Base-by-base conservation (phyloP, 768 basidiomycete genomes). In the Lentinula raphanica region DNA sequence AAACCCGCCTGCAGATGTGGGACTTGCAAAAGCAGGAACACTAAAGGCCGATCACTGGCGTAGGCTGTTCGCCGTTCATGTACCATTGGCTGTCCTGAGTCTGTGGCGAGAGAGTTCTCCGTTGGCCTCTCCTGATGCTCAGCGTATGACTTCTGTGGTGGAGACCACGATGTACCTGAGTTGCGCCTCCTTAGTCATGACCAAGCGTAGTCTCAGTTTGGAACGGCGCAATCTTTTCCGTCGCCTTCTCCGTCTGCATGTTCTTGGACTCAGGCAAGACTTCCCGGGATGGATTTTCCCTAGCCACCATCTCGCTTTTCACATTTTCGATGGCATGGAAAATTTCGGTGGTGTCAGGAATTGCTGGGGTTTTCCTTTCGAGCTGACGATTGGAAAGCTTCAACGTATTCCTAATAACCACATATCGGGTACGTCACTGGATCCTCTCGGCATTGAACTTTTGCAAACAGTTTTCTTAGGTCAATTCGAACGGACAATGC, bases 21-120 rank as follows among this genome's bases (percentile, higher is more conserved):
- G 64, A 7, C 19, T 25, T 6, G 23, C 49, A 2, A 15, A 13
- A 4, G 66, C 63, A 15, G 65, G 70, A 5, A 67, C 54, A 0
- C 48, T 71, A n/a, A 71, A 71, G 46, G 65, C 66, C 1, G 66
- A 69, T 6, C 29, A 71, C 29, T 71, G 69, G 67, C 13, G 59
- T 1, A 54, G 58, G 0, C 12, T 66, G 0, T 42, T 48, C 17
- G 62, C 50, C 0, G 49, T 68, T 19, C 60, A 67, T 29, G 46
- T 71, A 1, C 69, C 67, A 0, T 27, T 71, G 1, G 60, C 66
- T 0, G 48, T 71, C 0, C 53, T 68, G 11, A 65, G 64, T 11
- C 25, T 67, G 9, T 69, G 68, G 61, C 35, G 62, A 23, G 49
- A 36, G 1, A 17, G 39, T 2, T 21, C 35, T 5, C 44, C 56